Conservation (phyloP, 768 basidiomycete genomes). For the Boletus vermiculosoides region DNA sequence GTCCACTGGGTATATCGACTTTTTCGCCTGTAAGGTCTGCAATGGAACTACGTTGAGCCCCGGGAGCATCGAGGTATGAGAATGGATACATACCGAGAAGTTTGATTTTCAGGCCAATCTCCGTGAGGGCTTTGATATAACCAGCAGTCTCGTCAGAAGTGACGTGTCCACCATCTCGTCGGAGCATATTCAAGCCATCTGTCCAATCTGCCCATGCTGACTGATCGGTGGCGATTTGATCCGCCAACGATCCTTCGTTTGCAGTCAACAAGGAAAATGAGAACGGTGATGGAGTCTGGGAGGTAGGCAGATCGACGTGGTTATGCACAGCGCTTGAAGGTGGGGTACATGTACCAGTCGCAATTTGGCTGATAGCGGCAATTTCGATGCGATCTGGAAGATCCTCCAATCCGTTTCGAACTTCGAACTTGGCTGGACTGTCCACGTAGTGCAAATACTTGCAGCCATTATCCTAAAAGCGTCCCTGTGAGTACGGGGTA, state of each 20-base stretch:
- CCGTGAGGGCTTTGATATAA: slow-evolving; percentile 83
- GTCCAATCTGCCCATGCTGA: slow-evolving; percentile 92
- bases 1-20: slow-evolving; percentile 82
- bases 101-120: slow-evolving; percentile 90
- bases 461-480: slow-evolving; percentile 65
- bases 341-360: slow-evolving; percentile 68
- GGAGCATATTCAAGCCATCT: slow-evolving; percentile 86
- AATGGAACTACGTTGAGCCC: background rate
- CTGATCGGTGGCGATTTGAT: slow-evolving; percentile 74
- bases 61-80: background rate
- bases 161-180: slow-evolving; percentile 79
- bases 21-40: slow-evolving; percentile 85
- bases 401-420: slow-evolving; percentile 81
- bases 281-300: slow-evolving; percentile 59
- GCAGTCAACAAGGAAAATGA: slow-evolving; percentile 76
- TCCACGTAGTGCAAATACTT: slow-evolving; percentile 88
- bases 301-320: slow-evolving; percentile 56
- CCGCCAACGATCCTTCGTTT: slow-evolving; percentile 70
- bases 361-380: slow-evolving; percentile 73
- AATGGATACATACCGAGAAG: slow-evolving; percentile 59
- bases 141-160: slow-evolving; percentile 82
- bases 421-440: slow-evolving; percentile 73
- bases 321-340: slow-evolving; percentile 65
- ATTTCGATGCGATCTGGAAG: slow-evolving; percentile 86
- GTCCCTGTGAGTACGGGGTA: background rate